Percentiles rank a stretch among this genome's conserved stretches.
These are phyloP conservation scores for Phyllosticta capitalensis DNA, from an alignment of 2,329 filamentous ascomycete species.

Conservation along the genomic window DNA sequence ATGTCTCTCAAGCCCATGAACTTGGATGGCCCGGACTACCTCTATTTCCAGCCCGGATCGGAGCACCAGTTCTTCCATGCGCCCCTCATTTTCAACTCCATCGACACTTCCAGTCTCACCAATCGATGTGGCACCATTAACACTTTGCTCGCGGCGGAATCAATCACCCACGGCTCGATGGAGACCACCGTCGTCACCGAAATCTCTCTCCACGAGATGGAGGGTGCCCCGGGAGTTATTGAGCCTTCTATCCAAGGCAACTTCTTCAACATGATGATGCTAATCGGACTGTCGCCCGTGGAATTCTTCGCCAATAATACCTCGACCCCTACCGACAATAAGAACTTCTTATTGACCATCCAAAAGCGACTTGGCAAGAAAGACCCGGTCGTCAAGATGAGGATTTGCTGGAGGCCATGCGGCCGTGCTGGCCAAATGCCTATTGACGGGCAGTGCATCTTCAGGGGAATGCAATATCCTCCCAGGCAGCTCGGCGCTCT, in stretches of 20 bases:
- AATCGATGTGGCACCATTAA: no score
- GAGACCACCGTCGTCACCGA: constrained; percentile 36
- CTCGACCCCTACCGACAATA: background rate
- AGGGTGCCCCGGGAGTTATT: constrained; percentile 11
- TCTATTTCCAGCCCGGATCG: background rate
- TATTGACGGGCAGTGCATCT: background rate
- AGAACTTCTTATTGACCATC: background rate
- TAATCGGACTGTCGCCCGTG: background rate
- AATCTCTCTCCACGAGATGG: constrained; percentile 26
- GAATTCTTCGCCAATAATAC: background rate
- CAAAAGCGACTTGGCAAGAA: background rate
- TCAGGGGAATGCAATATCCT: background rate
- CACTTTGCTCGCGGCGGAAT: no score
- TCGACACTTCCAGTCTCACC: no score
- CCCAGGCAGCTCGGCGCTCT: background rate
- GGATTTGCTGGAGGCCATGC: background rate
- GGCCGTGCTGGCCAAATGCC: background rate
- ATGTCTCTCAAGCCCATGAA: constrained; percentile 8
- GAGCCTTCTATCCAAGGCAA: background rate
- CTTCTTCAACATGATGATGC: background rate
- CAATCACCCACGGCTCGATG: no score
- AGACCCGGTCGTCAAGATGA: background rate
- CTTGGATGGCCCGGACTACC: constrained; percentile 38
- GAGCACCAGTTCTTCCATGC: background rate
- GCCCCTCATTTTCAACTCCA: constrained; percentile 25